Conservation (phyloP, 2,329 filamentous ascomycete species). For the Exutisphaerella laricina region DNA sequence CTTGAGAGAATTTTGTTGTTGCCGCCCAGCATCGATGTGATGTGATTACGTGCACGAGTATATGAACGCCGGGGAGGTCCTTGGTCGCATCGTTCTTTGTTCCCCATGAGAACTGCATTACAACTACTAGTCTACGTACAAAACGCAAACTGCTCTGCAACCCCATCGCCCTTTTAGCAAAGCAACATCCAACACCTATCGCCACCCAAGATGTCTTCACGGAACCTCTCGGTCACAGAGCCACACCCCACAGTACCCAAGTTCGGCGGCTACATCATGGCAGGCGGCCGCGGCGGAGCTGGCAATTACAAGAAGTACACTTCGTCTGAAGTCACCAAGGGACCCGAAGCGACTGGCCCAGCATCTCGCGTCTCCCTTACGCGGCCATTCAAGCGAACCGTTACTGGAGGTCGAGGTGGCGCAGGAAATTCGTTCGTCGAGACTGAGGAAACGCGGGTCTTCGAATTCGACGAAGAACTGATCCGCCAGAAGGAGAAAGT, state of each 20-base stretch:
- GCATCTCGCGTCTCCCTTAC: slow-evolving; percentile 47
- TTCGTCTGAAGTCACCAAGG: slow-evolving; percentile 49
- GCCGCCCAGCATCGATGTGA: too few species aligned
- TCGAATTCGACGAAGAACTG: slow-evolving; percentile 64
- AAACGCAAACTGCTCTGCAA: too few species aligned
- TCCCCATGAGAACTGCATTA: too few species aligned
- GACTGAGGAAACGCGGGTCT: slow-evolving; percentile 54
- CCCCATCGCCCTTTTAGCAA: too few species aligned
- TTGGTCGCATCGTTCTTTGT: too few species aligned
- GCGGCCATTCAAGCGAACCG: slow-evolving; percentile 47
- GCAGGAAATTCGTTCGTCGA: slow-evolving; percentile 53
- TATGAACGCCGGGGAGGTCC: too few species aligned
- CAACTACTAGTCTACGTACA: too few species aligned
- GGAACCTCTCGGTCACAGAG: slow-evolving; percentile 52
- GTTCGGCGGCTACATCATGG: slow-evolving; percentile 41
- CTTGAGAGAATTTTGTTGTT: too few species aligned
- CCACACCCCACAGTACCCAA: slow-evolving; percentile 55
- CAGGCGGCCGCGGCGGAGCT: slow-evolving; percentile 52
- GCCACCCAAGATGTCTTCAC: slow-evolving; percentile 34
- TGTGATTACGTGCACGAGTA: too few species aligned
- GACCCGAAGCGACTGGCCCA: slow-evolving; percentile 41
- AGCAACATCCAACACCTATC: slow-evolving; percentile 6
- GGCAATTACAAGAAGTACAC: slow-evolving; percentile 54
- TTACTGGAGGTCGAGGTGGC: slow-evolving; percentile 53
- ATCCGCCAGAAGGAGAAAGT: slow-evolving; percentile 45